Conservation (phyloP, 352 stramenopile genomes). For the Pythium volutum region DNA sequence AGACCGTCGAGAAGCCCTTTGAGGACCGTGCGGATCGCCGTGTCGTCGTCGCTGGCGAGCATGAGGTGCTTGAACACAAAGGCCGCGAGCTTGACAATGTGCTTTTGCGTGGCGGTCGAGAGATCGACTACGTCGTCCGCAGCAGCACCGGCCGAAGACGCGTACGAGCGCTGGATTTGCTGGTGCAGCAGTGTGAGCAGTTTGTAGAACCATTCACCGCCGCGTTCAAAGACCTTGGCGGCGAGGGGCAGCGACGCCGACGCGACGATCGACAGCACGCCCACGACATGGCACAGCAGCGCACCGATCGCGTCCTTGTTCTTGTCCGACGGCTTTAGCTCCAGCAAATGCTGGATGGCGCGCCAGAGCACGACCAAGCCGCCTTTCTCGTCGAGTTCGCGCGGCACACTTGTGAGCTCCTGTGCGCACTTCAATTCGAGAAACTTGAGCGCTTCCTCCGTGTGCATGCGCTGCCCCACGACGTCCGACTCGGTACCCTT, state of each 20-base stretch:
- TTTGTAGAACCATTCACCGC: constrained; percentile 19
- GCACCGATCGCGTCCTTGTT: constrained; percentile 21
- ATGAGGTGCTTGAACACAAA: constrained; percentile 79
- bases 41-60: constrained; percentile 39
- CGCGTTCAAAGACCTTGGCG: constrained; percentile 26
- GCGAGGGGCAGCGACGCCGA: constrained; percentile 58
- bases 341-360: constrained; percentile 33
- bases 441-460: constrained; percentile 64
- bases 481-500: constrained; percentile 27
- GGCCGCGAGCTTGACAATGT: constrained; percentile 66
- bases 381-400: constrained; percentile 52
- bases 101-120: constrained; percentile 42
- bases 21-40: constrained; percentile 50
- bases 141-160: neutral
- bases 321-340: constrained; percentile 4
- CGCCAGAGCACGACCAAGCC: constrained; percentile 59
- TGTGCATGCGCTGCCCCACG: constrained; percentile 36
- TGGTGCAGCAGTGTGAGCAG: constrained; percentile 44
- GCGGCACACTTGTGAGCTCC: constrained; percentile 48
- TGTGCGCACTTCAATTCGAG: constrained; percentile 73
- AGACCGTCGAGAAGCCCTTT: constrained; percentile 65
- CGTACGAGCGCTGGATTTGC: constrained; percentile 58
- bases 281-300: constrained; percentile 47
- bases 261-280: constrained; percentile 50
- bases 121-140: constrained; percentile 15